Percentiles rank a stretch among this genome's conserved stretches.
Conservation (phyloP, 2,329 filamentous ascomycete species). For the Atkinsonella hypoxylon region DNA sequence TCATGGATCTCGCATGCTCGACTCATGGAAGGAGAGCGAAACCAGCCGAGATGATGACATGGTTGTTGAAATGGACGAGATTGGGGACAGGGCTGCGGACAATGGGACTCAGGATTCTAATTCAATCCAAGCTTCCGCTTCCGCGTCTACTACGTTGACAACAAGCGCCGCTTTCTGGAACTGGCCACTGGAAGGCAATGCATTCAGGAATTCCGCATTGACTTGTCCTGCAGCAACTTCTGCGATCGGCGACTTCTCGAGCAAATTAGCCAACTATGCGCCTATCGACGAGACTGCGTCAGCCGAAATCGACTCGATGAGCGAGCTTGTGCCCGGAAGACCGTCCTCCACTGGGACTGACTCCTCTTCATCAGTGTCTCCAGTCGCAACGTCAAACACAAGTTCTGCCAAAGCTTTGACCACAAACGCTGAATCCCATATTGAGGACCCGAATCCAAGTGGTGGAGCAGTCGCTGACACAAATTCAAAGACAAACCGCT, state of each 20-base stretch:
- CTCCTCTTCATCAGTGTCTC: not conserved
- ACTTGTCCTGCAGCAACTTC: not conserved
- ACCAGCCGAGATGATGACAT: conserved; percentile 51
- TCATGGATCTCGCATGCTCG: conserved; percentile 92
- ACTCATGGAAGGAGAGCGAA: conserved; percentile 81
- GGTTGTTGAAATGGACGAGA: conserved; percentile 21
- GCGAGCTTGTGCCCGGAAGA: not conserved
- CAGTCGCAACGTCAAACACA: not conserved
- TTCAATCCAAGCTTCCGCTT: not conserved
- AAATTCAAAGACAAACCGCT: not conserved
- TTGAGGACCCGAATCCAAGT: not conserved
- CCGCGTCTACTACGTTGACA: not conserved
- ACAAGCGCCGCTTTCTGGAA: not conserved
- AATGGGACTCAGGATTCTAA: not conserved
- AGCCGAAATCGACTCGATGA: not conserved
- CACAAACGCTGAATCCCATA: not conserved
- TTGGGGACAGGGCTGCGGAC: not conserved
- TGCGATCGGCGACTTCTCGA: not conserved
- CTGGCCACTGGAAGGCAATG: not conserved
- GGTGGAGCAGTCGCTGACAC: not conserved
- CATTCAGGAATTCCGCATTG: not conserved
- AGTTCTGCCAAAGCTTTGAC: not conserved
- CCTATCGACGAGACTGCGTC: not conserved
- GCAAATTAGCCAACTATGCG: not conserved
- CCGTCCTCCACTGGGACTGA: not conserved